Conservation (phyloP, 495 filamentous ascomycete genomes). For the Thermothielavioides terrestris region DNA sequence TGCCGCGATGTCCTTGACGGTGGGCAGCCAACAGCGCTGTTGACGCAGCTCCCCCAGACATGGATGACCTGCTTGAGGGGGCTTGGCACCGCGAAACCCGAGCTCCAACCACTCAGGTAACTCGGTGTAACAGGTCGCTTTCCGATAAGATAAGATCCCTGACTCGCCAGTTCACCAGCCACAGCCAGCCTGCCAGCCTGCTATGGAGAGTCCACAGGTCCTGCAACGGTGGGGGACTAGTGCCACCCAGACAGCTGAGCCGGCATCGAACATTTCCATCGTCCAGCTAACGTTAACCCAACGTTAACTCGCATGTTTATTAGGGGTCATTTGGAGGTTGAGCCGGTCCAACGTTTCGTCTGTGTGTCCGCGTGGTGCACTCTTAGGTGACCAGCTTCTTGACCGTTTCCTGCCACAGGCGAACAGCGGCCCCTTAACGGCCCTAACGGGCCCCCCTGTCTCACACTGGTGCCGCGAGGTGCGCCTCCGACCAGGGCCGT, state of each 20-base stretch:
- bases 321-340: too few relatives aligned
- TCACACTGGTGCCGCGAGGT: conserved; percentile 10
- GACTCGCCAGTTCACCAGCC: not conserved
- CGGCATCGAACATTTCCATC: not conserved
- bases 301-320: too few relatives aligned
- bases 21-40: conserved; percentile 17
- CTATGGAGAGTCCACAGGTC: not conserved
- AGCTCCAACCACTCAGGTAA: not conserved
- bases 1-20: conserved; percentile 1
- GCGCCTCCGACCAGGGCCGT: not conserved
- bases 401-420: conserved; percentile 1
- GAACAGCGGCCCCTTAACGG: not conserved
- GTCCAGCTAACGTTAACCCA: too few relatives aligned
- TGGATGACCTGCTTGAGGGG: conserved; percentile 8
- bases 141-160: conserved; percentile 1
- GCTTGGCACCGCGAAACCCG: conserved; percentile 5
- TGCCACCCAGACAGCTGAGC: not conserved
- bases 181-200: not conserved
- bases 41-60: conserved; percentile 14
- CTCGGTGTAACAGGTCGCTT: not conserved
- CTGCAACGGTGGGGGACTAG: not conserved
- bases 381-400: conserved; percentile 4
- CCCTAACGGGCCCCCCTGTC: conserved; percentile 1
- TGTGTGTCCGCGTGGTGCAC: not conserved
- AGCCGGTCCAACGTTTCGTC: not conserved